A percentile compares a stretch with the other conserved stretches of the same genome.
These are phyloP conservation scores for Geotrichum australiense DNA, from an alignment of 1,139 yeast species.

Conservation along the genomic window DNA sequence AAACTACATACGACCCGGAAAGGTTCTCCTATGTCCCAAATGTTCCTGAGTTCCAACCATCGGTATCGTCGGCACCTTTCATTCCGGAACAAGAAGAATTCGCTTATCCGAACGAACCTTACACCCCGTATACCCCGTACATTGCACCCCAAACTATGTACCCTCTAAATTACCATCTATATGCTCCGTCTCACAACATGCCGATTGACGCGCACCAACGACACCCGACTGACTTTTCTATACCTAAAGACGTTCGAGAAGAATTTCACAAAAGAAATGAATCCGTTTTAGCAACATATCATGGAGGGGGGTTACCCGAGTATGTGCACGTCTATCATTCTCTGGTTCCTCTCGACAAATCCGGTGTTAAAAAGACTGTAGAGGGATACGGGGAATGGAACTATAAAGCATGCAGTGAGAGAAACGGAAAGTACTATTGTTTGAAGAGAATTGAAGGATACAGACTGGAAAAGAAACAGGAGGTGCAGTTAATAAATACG, in stretches of 20 bases:
- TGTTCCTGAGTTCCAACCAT: conserved; percentile 4
- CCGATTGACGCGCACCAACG: conserved; percentile 59
- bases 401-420: conserved; percentile 73
- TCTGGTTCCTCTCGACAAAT: conserved; percentile 67
- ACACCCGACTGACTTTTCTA: conserved; percentile 59
- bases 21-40: too few relatives aligned
- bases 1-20: conserved; percentile 19
- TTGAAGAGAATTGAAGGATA: conserved; percentile 67
- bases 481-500: conserved; percentile 34
- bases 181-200: conserved; percentile 83
- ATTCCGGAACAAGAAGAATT: conserved; percentile 6
- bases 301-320: conserved; percentile 60
- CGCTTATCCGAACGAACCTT: neutral
- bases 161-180: conserved; percentile 79
- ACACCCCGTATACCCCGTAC: neutral
- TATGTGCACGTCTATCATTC: conserved; percentile 80
- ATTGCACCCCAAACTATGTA: conserved; percentile 28
- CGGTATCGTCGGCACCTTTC: conserved; percentile 3
- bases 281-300: conserved; percentile 66
- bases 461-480: conserved; percentile 52
- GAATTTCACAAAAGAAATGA: conserved; percentile 66
- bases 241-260: conserved; percentile 68
- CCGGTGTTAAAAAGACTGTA: conserved; percentile 29
- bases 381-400: conserved; percentile 54
- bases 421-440: conserved; percentile 72